Evolutionary conservation across 2,329 filamentous ascomycete genomes (phyloP), one percentile per base, ranked within the genome.

Genomic region (Exophiala lecanii-corni): DNA sequence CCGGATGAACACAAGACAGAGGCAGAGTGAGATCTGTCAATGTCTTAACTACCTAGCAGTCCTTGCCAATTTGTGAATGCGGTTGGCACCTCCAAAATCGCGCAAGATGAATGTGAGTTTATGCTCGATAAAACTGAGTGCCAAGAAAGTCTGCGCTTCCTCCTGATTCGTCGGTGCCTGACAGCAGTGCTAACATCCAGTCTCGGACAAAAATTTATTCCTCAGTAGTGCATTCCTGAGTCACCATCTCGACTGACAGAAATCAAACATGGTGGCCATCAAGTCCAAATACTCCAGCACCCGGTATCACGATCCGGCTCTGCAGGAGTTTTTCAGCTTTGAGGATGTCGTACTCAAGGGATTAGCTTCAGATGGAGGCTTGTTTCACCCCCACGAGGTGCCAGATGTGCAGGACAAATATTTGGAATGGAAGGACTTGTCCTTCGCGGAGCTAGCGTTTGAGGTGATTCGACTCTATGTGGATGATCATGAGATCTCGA

Each of bases 261-360:
- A 26, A 26, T 26, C 23, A 26, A 42, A 28, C 16, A 51, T 51
- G 49, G 45, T 41, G 18, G 15, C 32, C 43, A 47, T 33, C 23
- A 47, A 47, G 28, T 49, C 49, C 10, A 49, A 49, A 26, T 56
- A 49, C 47, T 53, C 51, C 19, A 52, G 31, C 28, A 40, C 32
- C 32, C 39, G 43, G 28, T 49, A 49, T 35, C 32, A 44, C 36
- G 50, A 48, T 38, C 15, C 43, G 3, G 41, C 40, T 42, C 26
- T 44, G 39, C 45, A 35, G 15, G 34, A 49, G 16, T 55, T 89
- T 84, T 76, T 94, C 56, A 89, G 87, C 39, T 95, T 96, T 64
- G 89, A 96, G 67, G 82, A 89, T 41, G 89, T 89, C 35, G 88
- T 95, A 30, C 74, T 95, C 53, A 94, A 94, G 66, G 89, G 89